Base-by-base conservation (phyloP, 1,284 basidiomycete species). In the Vanrija pseudolonga region DNA sequence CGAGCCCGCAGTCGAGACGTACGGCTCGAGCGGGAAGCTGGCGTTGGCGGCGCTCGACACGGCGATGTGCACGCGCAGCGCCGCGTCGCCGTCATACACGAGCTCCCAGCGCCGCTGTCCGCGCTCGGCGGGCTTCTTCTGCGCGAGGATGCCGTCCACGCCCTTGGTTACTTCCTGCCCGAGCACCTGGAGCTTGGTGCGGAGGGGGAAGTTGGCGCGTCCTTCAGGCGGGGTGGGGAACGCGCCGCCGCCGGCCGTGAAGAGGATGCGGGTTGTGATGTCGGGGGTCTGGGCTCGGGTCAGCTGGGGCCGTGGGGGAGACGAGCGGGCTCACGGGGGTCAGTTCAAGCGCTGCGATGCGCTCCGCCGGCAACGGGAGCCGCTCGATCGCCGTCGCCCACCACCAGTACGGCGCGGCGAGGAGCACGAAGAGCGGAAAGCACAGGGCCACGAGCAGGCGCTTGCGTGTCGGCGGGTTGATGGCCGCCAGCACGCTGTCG, bases 341-440 rank as follows among this genome's bases (percentile, higher is more conserved):
- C n/a, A 7, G 46, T 44, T 65, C 68, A n/a, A 72, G 51, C 6
- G 56, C 77, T 41, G 76, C 72, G 26, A 92, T 85, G 38, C 82
- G 81, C 51, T 76, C 73, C n/a, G 80, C 78, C 3, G 91, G 90
- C 17, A 95, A 76, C 0, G 85, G 78, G 15, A 88, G 80, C 26
- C 90, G 82, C 69, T 90, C 82, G 39, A 95, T 92, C 58, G 87
- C 88, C 3, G 92, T 95, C 20, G 88, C 86, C 45, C 79, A 80
- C 89, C 89, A 95, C 92, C 92, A 96, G 44, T 89, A 80, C 4
- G 92, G 92, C 18, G 90, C 55, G 2, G 85, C 85, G 7, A 89
- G 74, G 20, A 92, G 59, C 20, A 93, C 79, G 32, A 90, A 77
- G 26, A 82, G 56, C 82, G 90, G 90, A 71, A 93, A 94, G 0